phyloP scores from a whole-genome alignment of 192 early-diverging fungal genomes.

The Linnemannia schmuckeri region DNA sequence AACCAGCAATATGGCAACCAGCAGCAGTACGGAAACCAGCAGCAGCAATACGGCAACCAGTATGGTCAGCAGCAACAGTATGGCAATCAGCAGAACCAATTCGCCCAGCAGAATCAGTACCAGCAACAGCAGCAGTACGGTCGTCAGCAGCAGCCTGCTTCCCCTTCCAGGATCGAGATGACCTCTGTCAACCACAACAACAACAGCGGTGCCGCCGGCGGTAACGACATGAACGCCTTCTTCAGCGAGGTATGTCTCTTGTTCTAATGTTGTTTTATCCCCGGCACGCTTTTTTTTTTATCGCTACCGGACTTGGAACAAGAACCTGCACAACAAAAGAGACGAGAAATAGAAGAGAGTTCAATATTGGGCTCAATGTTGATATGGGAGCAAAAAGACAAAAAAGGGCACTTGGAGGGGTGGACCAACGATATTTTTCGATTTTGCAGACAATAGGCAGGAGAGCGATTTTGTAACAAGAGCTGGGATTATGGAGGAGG shows the following conservation, averaged over 20 bases:
- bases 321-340: conserved; percentile 11
- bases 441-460: conserved; percentile 11
- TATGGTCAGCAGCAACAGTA: conserved; percentile 40
- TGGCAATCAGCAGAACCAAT: conserved; percentile 28
- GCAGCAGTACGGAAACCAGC: conserved; percentile 19
- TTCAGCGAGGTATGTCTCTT: conserved; percentile 43
- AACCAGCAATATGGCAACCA: conserved; percentile 22
- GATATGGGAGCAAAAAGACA: conserved; percentile 15
- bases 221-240: conserved; percentile 46
- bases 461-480: conserved; percentile 13
- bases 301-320: not conserved
- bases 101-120: conserved; percentile 47
- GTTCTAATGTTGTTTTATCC: not conserved
- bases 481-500: conserved; percentile 9
- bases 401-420: not conserved
- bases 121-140: conserved; percentile 42
- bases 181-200: conserved; percentile 24
- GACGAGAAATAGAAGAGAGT: conserved; percentile 17
- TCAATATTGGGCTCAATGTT: conserved; percentile 24
- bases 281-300: not conserved
- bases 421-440: conserved; percentile 14
- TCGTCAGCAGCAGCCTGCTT: conserved; percentile 16
- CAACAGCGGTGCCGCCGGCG: conserved; percentile 11
- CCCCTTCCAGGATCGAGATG: conserved; percentile 48
- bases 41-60: conserved; percentile 18